These are phyloP conservation scores for Aspergillus intermedius DNA, from an alignment of 2,329 filamentous ascomycete genomes.

Conservation along the genomic window DNA sequence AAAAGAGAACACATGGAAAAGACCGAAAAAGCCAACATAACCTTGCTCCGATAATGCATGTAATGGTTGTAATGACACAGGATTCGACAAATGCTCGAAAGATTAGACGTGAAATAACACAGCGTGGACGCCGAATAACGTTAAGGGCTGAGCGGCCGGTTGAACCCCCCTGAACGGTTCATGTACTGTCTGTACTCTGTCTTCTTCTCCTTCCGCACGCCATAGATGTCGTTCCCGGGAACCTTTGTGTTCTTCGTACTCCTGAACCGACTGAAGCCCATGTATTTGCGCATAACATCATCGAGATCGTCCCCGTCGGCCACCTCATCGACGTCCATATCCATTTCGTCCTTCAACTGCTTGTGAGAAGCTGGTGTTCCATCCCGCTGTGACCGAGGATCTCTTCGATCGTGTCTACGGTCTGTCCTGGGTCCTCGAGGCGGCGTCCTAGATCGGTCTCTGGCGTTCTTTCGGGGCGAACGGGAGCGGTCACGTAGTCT, in stretches of 20 bases:
- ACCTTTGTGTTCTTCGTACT: slow-evolving; percentile 87
- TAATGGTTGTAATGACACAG: slow-evolving; percentile 4
- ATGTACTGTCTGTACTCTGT: slow-evolving; percentile 96
- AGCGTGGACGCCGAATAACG: slow-evolving; percentile 18
- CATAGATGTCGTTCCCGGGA: slow-evolving; percentile 76
- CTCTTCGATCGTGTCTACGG: slow-evolving; percentile 25
- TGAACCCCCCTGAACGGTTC: slow-evolving; percentile 48
- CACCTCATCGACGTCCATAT: slow-evolving; percentile 42
- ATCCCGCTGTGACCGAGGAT: slow-evolving; percentile 20
- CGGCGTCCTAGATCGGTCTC: slow-evolving; percentile 30
- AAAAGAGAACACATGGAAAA: no score
- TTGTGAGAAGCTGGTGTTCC: slow-evolving; percentile 15
- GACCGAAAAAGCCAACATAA: slow-evolving; percentile 6
- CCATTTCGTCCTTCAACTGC: slow-evolving; percentile 28
- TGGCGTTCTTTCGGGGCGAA: slow-evolving; percentile 33
- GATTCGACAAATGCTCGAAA: background rate
- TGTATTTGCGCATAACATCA: slow-evolving; percentile 70
- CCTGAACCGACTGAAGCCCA: slow-evolving; percentile 84
- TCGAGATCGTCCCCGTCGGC: slow-evolving; percentile 58
- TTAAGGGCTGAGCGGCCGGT: slow-evolving; percentile 43
- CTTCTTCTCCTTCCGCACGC: slow-evolving; percentile 85
- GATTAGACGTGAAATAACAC: slow-evolving; percentile 4
- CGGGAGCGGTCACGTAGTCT: slow-evolving; percentile 32
- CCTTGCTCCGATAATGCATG: slow-evolving; percentile 28
- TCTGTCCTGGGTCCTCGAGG: slow-evolving; percentile 29